These are phyloP conservation scores for Macadamia integrifolia DNA, from an alignment of 164 flowering plant genomes.

Conservation along the genomic window DNA sequence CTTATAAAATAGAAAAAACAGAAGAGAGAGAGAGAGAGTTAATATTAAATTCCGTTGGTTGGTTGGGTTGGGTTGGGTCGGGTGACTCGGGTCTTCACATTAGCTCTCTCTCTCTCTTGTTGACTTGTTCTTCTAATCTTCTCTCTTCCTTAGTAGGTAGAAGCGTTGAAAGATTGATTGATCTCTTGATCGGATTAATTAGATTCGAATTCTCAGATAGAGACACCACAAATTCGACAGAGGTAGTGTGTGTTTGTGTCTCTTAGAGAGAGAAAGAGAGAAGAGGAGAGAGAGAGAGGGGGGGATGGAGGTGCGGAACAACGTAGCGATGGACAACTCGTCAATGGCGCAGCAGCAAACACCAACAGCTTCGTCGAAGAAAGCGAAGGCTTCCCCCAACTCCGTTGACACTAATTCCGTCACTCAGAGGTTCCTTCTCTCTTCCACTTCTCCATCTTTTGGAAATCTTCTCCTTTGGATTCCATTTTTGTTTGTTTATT, in stretches of 20 bases:
- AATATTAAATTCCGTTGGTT: too few species aligned
- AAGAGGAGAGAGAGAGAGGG: too few species aligned
- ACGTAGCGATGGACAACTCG: constrained; percentile 31
- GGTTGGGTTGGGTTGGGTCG: too few species aligned
- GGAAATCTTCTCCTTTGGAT: background rate
- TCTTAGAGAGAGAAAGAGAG: too few species aligned
- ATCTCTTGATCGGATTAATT: too few species aligned
- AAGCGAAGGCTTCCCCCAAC: constrained; percentile 29
- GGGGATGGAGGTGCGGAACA: constrained; percentile 38
- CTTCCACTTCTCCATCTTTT: constrained; percentile 4
- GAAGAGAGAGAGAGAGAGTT: too few species aligned
- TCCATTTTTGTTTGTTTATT: background rate
- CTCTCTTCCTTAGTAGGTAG: too few species aligned
- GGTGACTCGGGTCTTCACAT: too few species aligned
- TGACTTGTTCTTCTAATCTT: too few species aligned
- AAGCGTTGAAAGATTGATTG: too few species aligned
- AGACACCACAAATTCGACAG: background rate
- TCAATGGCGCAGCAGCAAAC: constrained; percentile 19
- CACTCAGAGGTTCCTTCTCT: constrained; percentile 34
- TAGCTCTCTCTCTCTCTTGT: too few species aligned
- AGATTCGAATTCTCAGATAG: background rate
- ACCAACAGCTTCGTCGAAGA: constrained; percentile 32
- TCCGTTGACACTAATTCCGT: constrained; percentile 51
- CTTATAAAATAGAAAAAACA: too few species aligned
- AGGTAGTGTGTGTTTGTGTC: background rate